Evolutionary conservation across 164 flowering plant genomes (phyloP).

Genomic region (Aristolochia contorta): DNA sequence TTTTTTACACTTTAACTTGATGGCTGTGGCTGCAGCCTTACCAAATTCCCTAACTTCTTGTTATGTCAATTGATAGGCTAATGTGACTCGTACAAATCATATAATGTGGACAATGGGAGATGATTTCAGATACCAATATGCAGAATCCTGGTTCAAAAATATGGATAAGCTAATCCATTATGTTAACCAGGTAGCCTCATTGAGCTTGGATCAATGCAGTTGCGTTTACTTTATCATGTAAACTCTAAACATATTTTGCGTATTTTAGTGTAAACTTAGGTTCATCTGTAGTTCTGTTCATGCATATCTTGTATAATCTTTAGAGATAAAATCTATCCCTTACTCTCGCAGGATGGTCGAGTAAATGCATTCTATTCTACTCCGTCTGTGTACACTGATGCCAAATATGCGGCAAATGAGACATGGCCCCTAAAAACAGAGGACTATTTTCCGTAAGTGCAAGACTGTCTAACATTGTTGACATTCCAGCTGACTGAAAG

Average conservation of each 20-base stretch:
- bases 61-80: constrained; percentile 37
- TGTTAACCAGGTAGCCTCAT: constrained; percentile 62
- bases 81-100: constrained; percentile 74
- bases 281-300: too few species aligned
- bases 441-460: constrained; percentile 79
- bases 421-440: constrained; percentile 79
- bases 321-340: neutral
- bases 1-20: neutral
- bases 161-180: constrained; percentile 90
- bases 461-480: too few species aligned
- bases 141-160: constrained; percentile 85
- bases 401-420: constrained; percentile 53
- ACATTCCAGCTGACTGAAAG: too few species aligned
- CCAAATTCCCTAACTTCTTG: neutral
- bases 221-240: too few species aligned
- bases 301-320: too few species aligned
- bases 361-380: constrained; percentile 88
- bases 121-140: constrained; percentile 84
- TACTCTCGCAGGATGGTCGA: constrained; percentile 62
- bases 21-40: neutral
- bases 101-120: constrained; percentile 99
- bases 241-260: too few species aligned
- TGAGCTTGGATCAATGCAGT: neutral
- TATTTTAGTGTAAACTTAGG: too few species aligned
- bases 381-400: constrained; percentile 78